Percentiles rank a stretch among this genome's conserved stretches.
Conservation (phyloP, 345 rosid genomes). For the Arabis alpina region DNA sequence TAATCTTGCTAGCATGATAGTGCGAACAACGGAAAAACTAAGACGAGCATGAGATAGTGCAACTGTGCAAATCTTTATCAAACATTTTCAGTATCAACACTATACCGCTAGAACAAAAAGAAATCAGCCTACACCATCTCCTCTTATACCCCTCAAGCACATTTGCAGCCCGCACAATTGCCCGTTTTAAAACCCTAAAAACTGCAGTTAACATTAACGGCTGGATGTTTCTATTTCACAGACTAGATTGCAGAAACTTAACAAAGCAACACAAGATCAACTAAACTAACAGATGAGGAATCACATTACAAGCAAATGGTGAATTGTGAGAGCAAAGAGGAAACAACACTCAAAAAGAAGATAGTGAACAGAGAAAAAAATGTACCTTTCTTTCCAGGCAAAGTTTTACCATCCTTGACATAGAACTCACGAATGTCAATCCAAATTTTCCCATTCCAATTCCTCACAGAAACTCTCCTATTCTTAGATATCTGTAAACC, state of each 20-base stretch:
- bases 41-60: neutral
- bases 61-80: constrained; percentile 1
- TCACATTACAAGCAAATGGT: constrained; percentile 2
- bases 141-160: neutral
- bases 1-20: neutral
- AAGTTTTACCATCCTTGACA: constrained; percentile 74
- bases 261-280: neutral
- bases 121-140: too few species aligned
- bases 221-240: neutral
- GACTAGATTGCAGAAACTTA: neutral
- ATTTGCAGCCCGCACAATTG: neutral
- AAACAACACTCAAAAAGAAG: neutral
- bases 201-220: neutral
- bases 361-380: neutral
- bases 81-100: neutral
- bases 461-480: constrained; percentile 83
- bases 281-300: constrained; percentile 7
- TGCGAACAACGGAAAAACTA: constrained; percentile 1
- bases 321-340: neutral
- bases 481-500: constrained; percentile 71
- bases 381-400: constrained; percentile 87
- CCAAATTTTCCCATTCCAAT: constrained; percentile 78
- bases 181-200: neutral
- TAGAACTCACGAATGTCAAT: constrained; percentile 95
- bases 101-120: neutral